A percentile compares a stretch with the other conserved stretches of the same genome.
Evolutionary conservation across 352 stramenopile species (phyloP).

Genomic region (Pythium guiyangense): DNA sequence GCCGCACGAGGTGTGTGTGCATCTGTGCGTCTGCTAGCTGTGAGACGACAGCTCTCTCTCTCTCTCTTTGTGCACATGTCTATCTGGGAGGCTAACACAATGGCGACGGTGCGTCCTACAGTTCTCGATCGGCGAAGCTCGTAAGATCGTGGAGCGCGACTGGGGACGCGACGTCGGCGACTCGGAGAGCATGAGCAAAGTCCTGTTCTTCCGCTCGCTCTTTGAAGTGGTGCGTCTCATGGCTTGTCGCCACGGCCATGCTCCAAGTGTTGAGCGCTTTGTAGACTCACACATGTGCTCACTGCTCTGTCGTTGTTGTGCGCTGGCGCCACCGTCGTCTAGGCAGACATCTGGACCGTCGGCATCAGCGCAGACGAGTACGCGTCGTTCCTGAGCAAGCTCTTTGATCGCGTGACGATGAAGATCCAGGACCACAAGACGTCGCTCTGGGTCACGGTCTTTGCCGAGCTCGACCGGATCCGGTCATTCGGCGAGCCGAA

Average conservation of each 20-base stretch:
- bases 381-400: slow-evolving; percentile 61
- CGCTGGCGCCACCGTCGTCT: too few relatives aligned
- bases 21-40: not conserved
- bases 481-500: slow-evolving; percentile 50
- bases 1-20: slow-evolving; percentile 33
- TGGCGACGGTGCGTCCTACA: not conserved
- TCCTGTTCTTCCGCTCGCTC: slow-evolving; percentile 53
- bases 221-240: slow-evolving; percentile 58
- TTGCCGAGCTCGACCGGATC: slow-evolving; percentile 67
- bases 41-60: too few relatives aligned
- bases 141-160: slow-evolving; percentile 74
- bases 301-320: not conserved
- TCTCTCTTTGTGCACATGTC: too few relatives aligned
- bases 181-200: slow-evolving; percentile 46
- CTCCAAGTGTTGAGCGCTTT: not conserved
- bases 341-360: slow-evolving; percentile 79
- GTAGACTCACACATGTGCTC: too few relatives aligned
- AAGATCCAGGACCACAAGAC: slow-evolving; percentile 63
- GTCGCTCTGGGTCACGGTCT: slow-evolving; percentile 63
- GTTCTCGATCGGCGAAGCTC: slow-evolving; percentile 67
- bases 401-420: slow-evolving; percentile 78
- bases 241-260: not conserved
- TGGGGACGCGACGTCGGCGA: slow-evolving; percentile 55
- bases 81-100: not conserved
- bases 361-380: slow-evolving; percentile 63